Conservation (phyloP, 768 basidiomycete genomes). For the Amanita exitialis region DNA sequence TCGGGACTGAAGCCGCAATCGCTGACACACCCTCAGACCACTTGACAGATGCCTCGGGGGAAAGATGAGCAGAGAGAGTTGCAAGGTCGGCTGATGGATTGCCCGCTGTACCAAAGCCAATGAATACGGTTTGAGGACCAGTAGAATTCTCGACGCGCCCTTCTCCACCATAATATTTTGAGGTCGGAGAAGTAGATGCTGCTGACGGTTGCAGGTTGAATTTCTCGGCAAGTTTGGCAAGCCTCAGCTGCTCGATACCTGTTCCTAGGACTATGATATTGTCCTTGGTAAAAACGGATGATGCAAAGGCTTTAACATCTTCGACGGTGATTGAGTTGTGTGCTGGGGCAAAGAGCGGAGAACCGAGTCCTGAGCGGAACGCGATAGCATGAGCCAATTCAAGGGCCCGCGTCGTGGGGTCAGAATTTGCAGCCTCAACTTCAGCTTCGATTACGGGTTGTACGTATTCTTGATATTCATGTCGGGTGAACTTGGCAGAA, state of each 20-base stretch:
- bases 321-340: slow-evolving; percentile 52
- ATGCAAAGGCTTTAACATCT: slow-evolving; percentile 69
- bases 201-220: slow-evolving; percentile 37
- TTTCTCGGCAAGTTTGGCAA: slow-evolving; percentile 63
- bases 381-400: slow-evolving; percentile 86
- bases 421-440: slow-evolving; percentile 41
- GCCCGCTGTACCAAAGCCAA: slow-evolving; percentile 76
- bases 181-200: slow-evolving; percentile 22
- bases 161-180: slow-evolving; percentile 75
- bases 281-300: slow-evolving; percentile 60
- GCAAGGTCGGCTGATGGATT: slow-evolving; percentile 62
- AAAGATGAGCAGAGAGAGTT: slow-evolving; percentile 72
- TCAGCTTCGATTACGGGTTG: slow-evolving; percentile 65
- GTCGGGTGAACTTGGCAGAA: slow-evolving; percentile 71
- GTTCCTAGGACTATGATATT: slow-evolving; percentile 85
- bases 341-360: slow-evolving; percentile 77
- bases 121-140: slow-evolving; percentile 69
- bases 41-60: slow-evolving; percentile 73
- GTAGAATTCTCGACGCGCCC: slow-evolving; percentile 55
- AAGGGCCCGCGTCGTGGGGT: slow-evolving; percentile 62
- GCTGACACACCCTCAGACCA: slow-evolving; percentile 75
- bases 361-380: slow-evolving; percentile 91
- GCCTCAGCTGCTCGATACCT: slow-evolving; percentile 65
- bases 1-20: slow-evolving; percentile 49
- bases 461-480: slow-evolving; percentile 71